Evolutionary conservation across 2,329 filamentous ascomycete species (phyloP).

Genomic region (Fusarium tupiense): DNA sequence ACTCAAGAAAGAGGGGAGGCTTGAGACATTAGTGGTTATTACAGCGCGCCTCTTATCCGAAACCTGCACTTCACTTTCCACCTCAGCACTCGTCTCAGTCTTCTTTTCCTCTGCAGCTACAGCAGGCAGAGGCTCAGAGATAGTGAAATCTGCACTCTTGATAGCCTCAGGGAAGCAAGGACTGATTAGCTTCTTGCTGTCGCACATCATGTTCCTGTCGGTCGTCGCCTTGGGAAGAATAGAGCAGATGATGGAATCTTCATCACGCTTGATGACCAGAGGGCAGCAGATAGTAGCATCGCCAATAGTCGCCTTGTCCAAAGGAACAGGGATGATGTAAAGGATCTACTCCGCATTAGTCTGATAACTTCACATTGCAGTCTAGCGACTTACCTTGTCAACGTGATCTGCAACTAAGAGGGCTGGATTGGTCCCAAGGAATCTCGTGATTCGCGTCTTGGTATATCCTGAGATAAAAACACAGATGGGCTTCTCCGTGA

Average conservation of each 20-base stretch:
- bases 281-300: conserved; percentile 13
- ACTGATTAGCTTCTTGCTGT: not conserved
- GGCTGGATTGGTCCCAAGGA: not conserved
- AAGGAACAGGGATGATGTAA: conserved; percentile 11
- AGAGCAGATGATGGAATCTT: not conserved
- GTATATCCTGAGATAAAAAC: conserved; percentile 8
- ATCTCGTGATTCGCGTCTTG: not conserved
- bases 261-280: conserved; percentile 1
- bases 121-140: not conserved
- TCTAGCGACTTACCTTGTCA: not conserved
- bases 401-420: not conserved
- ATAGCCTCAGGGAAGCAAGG: conserved; percentile 17
- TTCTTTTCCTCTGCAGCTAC: fast-evolving
- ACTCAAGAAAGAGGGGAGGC: not conserved
- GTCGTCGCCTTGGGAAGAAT: not conserved
- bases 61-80: not conserved
- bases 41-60: not conserved
- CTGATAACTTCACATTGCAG: fast-evolving
- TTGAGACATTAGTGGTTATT: not conserved
- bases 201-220: not conserved
- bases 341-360: not conserved
- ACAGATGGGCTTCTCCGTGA: not conserved
- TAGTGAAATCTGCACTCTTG: not conserved
- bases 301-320: conserved; percentile 8
- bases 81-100: fast-evolving